Percentiles rank a stretch among this genome's conserved stretches.
Evolutionary conservation across 2,329 filamentous ascomycete species (phyloP).

Genomic region (Fusarium anguioides): DNA sequence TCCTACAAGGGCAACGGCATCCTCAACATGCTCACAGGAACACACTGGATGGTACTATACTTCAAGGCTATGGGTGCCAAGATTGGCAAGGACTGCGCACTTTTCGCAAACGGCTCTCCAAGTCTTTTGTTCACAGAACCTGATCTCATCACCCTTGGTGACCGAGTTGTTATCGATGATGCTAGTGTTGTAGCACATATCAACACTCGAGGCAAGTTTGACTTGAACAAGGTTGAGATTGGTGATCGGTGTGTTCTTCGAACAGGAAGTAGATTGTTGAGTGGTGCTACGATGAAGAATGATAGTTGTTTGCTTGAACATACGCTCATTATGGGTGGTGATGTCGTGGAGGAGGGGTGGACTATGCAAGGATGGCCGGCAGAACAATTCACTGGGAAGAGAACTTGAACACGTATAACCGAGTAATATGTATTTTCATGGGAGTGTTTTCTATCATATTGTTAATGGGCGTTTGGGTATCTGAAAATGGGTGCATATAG

Average conservation of each 20-base stretch:
- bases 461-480: not conserved
- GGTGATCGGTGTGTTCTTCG: constrained; percentile 6
- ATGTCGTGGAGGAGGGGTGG: constrained; percentile 6
- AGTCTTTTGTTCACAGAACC: constrained; percentile 16
- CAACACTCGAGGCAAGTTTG: constrained; percentile 17
- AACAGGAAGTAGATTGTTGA: constrained; percentile 6
- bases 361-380: constrained; percentile 21
- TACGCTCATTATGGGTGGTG: constrained; percentile 19
- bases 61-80: constrained; percentile 8
- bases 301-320: constrained; percentile 16
- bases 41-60: not conserved
- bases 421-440: not conserved
- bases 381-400: not conserved
- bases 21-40: not conserved
- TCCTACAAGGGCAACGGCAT: constrained; percentile 9
- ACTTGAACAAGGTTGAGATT: constrained; percentile 7
- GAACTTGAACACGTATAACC: not conserved
- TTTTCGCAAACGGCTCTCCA: not conserved
- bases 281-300: constrained; percentile 12
- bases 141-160: not conserved
- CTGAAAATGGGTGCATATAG: not conserved
- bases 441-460: too few relatives aligned
- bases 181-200: constrained; percentile 17
- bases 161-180: constrained; percentile 7
- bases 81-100: constrained; percentile 6